phyloP scores from a whole-genome alignment of 352 stramenopile species.

The Aphanomyces stellatus region DNA sequence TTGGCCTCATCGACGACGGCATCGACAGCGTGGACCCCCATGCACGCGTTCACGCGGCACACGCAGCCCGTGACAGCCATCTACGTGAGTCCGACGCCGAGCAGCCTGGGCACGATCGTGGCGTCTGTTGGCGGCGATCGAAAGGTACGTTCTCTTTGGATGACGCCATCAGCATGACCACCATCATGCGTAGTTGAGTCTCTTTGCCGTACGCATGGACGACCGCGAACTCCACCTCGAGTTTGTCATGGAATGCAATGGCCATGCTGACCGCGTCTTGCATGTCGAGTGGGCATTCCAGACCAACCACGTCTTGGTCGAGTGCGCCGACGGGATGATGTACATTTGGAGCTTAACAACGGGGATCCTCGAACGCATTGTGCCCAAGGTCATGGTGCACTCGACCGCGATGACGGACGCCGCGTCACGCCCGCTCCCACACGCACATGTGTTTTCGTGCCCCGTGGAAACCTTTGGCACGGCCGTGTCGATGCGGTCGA shows the following conservation, averaged over 20 bases:
- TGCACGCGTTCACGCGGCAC: slow-evolving; percentile 9
- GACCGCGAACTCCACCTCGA: neutral
- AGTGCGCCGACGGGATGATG: slow-evolving; percentile 66
- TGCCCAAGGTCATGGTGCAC: slow-evolving; percentile 46
- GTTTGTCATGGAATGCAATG: slow-evolving; percentile 6
- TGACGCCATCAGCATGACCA: no score
- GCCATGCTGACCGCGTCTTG: neutral
- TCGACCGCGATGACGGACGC: slow-evolving; percentile 29
- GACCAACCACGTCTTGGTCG: slow-evolving; percentile 43
- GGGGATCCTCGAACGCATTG: slow-evolving; percentile 56
- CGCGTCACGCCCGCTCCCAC: neutral
- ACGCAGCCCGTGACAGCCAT: neutral
- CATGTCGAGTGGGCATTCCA: slow-evolving; percentile 49
- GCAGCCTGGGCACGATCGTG: neutral
- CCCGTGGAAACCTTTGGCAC: slow-evolving; percentile 54
- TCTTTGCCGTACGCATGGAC: slow-evolving; percentile 5
- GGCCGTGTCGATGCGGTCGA: slow-evolving; percentile 64
- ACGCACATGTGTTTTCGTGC: slow-evolving; percentile 21
- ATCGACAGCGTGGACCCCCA: neutral
- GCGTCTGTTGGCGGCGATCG: slow-evolving; percentile 4
- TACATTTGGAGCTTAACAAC: slow-evolving; percentile 74
- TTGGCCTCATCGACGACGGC: neutral
- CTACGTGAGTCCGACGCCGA: neutral
- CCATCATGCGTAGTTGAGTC: no score
- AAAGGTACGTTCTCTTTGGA: neutral